Evolutionary conservation across 768 basidiomycete species (phyloP), one percentile per base, ranked within the genome.

Genomic region (Tremella yokohamensis): DNA sequence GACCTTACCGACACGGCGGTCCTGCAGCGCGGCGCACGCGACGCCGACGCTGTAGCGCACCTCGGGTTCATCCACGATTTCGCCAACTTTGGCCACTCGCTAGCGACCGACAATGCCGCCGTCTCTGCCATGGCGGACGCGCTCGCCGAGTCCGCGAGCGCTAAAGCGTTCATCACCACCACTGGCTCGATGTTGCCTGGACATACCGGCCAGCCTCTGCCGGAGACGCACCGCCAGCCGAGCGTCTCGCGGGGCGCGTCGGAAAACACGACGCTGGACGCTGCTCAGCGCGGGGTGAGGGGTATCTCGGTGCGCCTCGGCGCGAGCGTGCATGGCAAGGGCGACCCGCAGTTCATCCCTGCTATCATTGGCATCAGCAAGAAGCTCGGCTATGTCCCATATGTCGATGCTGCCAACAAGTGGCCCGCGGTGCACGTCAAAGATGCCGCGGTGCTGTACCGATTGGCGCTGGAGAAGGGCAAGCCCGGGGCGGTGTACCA

Each of bases 401-500:
- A 63, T 53, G 40, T 62, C 22, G 61, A 62, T 1, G 57, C 60
- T 3, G 13, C 39, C 4, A 56, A 56, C 26, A 12, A 24, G 22
- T 70, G 70, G 70, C 58, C 66, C 0, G 54, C 62, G 1, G 62
- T 66, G 4, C 61, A 70, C 57, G 58, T 61, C 45, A 22, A 58
- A 19, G 73, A 74, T 50, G 68, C 63, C 3, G 70, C 65, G 0
- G 40, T 2, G 7, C 39, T 68, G 1, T 72, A 58, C 51, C 56
- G 66, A 34, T 57, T 70, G 6, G 68, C 68, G 0, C 48, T 72
- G 44, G 70, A 70, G 48, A 61, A 62, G 24, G 58, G 25, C 3
- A 29, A 48, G 0, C 39, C 54, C 3, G 63, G 59, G 0, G 13
- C 39, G 18, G 44, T 24, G 19, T 50, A 58, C 20, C 69, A 70